These are phyloP conservation scores for Debaryomyces psychrophilus DNA, from an alignment of 1,139 yeast genomes.

Conservation along the genomic window DNA sequence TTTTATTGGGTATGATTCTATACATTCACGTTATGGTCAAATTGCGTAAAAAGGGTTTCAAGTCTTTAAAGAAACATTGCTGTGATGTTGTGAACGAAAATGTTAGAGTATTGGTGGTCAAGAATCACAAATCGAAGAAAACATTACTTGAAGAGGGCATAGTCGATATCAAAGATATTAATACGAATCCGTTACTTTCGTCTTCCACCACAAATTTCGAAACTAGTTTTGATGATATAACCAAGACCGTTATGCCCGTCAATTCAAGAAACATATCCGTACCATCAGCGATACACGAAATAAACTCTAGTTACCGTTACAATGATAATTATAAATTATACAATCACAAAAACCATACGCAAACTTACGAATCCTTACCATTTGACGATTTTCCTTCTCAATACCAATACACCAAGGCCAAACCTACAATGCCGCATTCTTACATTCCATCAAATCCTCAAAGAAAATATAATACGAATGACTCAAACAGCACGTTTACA, in stretches of 20 bases:
- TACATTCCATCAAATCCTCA: background rate
- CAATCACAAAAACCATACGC: constrained; percentile 13
- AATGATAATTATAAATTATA: constrained; percentile 20
- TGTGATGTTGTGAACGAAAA: constrained; percentile 56
- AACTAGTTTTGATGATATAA: constrained; percentile 10
- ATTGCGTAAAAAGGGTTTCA: constrained; percentile 40
- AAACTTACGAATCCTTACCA: constrained; percentile 12
- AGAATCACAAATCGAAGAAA: constrained; percentile 47
- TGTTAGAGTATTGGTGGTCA: constrained; percentile 54
- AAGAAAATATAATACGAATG: background rate
- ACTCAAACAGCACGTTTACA: constrained; percentile 2
- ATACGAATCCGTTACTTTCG: constrained; percentile 13
- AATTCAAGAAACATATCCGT: constrained; percentile 4
- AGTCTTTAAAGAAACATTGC: constrained; percentile 59
- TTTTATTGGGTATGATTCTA: constrained; percentile 58
- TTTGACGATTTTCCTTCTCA: constrained; percentile 10
- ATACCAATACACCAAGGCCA: background rate
- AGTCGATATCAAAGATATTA: constrained; percentile 19
- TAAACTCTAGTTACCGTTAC: constrained; percentile 11
- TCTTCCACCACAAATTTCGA: constrained; percentile 15
- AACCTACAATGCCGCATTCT: background rate
- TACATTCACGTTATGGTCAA: constrained; percentile 59
- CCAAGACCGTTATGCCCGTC: background rate
- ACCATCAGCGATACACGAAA: constrained; percentile 13
- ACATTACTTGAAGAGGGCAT: constrained; percentile 41